Base-by-base conservation (phyloP, 345 rosid genomes). In the Pelargonium nanum region DNA sequence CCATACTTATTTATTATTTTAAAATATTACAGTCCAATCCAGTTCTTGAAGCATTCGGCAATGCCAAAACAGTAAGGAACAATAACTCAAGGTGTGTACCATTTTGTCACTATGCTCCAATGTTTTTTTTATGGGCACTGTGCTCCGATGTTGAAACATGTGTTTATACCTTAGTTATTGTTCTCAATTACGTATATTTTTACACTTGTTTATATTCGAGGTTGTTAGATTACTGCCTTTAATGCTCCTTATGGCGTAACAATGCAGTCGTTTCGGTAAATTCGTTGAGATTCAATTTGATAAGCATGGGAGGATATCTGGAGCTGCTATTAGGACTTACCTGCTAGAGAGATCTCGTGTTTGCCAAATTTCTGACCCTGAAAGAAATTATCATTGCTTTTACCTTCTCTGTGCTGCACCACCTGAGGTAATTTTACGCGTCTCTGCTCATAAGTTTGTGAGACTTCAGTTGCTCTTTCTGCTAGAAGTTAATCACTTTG, bases 1-100 rank as follows among this genome's bases (percentile, higher is more conserved):
- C 12, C 15, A 55, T 30, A 13, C 51, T 48, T 59, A 10, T 24
- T 40, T 17, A 15, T 34, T 45, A 53, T 65, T 57, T 17, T 59
- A 30, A 22, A 56, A 57, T 26, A 40, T 57, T 76, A 59, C 91
- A 91, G 97, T 91, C 97, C 30, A 91, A 91, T 70, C 97, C 97
- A 2, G 94, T 91, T 72, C 96, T 91, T 16, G 97, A 91, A 83
- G 97, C 97, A 63, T 91, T 91, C 78, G 97, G 97, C 67, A 91
- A 91, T 82, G 97, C 97, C 22, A 90, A 90, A 75, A 90, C 97
- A 44, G 82, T 87, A 26, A 81, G 95, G 80, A 90, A 90, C 76
- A 90, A 87, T 85, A 90, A 90, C 72, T 90, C 97, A 44, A 87
- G 97, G 97, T 84, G 57, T 54, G 57, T 70, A 60, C 60, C 21